phyloP scores from a whole-genome alignment of 257 asterid genomes.

The Lithospermum erythrorhizon region DNA sequence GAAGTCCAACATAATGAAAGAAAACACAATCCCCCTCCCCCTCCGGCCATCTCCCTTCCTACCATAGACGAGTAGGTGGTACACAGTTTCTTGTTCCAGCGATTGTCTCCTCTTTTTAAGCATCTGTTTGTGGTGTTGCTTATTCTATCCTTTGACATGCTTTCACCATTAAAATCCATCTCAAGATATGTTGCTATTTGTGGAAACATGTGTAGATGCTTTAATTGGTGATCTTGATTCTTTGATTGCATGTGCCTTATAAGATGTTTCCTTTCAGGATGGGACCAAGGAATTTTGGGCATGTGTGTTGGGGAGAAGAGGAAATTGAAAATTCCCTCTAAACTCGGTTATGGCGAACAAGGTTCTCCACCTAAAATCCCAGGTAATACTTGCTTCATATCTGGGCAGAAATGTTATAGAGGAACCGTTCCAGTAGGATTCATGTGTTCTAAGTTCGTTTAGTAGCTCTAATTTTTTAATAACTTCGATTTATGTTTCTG shows the following conservation, averaged over 20 bases:
- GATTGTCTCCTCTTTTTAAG: too few species aligned
- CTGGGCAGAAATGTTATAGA: neutral
- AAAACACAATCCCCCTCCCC: too few species aligned
- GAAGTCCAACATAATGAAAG: too few species aligned
- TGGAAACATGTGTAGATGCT: neutral
- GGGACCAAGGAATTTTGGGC: conserved; percentile 96
- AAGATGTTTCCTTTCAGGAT: conserved; percentile 45
- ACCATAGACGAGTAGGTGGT: too few species aligned
- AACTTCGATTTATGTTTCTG: neutral
- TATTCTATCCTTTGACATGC: too few species aligned
- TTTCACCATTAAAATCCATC: neutral
- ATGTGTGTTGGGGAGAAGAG: conserved; percentile 97
- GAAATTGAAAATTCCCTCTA: conserved; percentile 85
- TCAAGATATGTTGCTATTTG: neutral
- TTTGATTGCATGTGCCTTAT: neutral
- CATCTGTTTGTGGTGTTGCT: too few species aligned
- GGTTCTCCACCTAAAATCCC: conserved; percentile 98
- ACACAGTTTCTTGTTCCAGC: too few species aligned
- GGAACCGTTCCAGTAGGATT: neutral
- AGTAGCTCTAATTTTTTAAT: neutral
- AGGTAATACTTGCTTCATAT: conserved; percentile 34
- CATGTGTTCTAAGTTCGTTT: neutral
- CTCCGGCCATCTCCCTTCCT: too few species aligned
- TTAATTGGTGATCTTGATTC: neutral
- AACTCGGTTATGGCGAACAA: conserved; percentile 90